Evolutionary conservation across 345 rosid genomes (phyloP).

Genomic region (Syzygium aqueum): DNA sequence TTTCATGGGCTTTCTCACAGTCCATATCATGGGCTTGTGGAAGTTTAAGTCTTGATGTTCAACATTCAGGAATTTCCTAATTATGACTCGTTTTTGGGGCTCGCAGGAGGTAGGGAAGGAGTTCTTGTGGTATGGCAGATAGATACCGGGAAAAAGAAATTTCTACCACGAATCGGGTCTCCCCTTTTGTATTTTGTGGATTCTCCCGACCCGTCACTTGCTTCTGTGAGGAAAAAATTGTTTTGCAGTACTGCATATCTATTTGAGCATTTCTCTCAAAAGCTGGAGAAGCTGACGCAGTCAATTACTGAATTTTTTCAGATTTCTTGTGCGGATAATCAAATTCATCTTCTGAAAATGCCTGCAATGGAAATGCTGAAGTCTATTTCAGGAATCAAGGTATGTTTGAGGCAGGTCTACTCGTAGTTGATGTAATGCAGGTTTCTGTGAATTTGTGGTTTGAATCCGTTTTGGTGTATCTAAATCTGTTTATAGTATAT

Average conservation of each 20-base stretch:
- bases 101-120: conserved; percentile 93
- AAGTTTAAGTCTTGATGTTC: neutral
- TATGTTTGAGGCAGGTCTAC: conserved; percentile 14
- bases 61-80: neutral
- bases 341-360: conserved; percentile 78
- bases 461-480: neutral
- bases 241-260: neutral
- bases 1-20: neutral
- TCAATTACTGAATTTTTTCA: conserved; percentile 26
- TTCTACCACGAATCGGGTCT: conserved; percentile 87
- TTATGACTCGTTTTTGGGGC: neutral
- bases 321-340: conserved; percentile 98
- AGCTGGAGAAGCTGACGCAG: neutral
- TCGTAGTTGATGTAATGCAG: neutral
- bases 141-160: conserved; percentile 94
- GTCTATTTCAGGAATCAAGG: conserved; percentile 93
- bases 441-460: neutral
- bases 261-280: neutral
- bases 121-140: conserved; percentile 97
- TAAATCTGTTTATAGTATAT: neutral
- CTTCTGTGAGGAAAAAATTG: conserved; percentile 51
- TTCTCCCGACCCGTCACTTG: conserved; percentile 80
- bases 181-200: conserved; percentile 62
- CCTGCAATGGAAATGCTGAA: conserved; percentile 82
- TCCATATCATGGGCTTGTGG: neutral